These are phyloP conservation scores for Pisolithus thermaeus DNA, from an alignment of 1,284 basidiomycete species.

Conservation along the genomic window DNA sequence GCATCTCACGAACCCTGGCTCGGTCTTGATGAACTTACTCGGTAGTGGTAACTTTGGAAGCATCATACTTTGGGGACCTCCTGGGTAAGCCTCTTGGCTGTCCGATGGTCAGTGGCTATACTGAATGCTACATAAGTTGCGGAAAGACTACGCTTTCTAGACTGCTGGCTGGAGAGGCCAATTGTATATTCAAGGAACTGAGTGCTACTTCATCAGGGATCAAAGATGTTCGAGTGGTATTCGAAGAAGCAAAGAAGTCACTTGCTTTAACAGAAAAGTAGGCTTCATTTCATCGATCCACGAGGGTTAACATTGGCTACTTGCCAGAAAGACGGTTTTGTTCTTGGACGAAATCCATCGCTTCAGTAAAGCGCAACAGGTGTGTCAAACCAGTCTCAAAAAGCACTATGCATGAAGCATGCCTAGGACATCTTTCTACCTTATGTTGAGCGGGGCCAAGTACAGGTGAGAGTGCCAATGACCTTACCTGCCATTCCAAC, in stretches of 20 bases:
- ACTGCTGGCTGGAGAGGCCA: conserved; percentile 55
- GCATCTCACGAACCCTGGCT: conserved; percentile 51
- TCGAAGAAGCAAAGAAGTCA: conserved; percentile 75
- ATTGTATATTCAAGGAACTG: conserved; percentile 69
- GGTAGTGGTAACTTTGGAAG: conserved; percentile 48
- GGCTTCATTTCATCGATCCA: not conserved
- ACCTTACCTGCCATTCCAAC: not conserved
- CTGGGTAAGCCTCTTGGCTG: conserved; percentile 43
- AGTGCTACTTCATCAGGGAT: conserved; percentile 73
- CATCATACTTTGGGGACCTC: conserved; percentile 71
- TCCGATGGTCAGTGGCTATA: conserved; percentile 2
- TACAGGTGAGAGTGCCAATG: conserved; percentile 44
- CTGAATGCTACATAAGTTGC: conserved; percentile 33
- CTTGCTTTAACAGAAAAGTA: conserved; percentile 66
- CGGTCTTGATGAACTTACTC: conserved; percentile 47
- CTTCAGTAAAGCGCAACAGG: conserved; percentile 83
- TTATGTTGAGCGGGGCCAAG: conserved; percentile 72
- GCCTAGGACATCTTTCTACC: conserved; percentile 73
- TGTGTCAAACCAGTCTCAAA: conserved; percentile 19
- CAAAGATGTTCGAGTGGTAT: conserved; percentile 72
- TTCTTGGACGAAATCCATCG: conserved; percentile 89
- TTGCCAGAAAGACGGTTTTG: conserved; percentile 55
- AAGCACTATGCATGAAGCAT: not conserved
- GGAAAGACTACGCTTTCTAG: conserved; percentile 82
- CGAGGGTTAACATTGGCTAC: conserved; percentile 3